A percentile compares a stretch with the other conserved stretches of the same genome.
Evolutionary conservation across 1,139 yeast genomes (phyloP).

Genomic region (Candida dubliniensis): DNA sequence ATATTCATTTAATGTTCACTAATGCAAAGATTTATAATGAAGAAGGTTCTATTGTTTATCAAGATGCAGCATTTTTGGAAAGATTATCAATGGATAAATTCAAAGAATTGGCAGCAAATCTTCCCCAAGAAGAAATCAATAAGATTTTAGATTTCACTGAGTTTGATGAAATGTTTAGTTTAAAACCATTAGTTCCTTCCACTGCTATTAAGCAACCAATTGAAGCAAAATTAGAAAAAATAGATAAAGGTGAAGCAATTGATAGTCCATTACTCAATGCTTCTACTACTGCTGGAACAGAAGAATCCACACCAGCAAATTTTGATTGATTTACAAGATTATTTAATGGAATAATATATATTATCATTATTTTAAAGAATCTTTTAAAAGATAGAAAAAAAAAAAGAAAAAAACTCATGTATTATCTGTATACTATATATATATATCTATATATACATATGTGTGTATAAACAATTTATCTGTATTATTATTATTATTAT

Average conservation of each 20-base stretch:
- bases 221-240: slow-evolving; percentile 21
- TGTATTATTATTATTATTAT: slow-evolving; percentile 1
- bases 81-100: slow-evolving; percentile 39
- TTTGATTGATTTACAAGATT: slow-evolving; percentile 8
- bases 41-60: slow-evolving; percentile 80
- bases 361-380: not conserved
- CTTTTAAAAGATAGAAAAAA: too few relatives aligned
- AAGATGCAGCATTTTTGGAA: slow-evolving; percentile 73
- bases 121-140: slow-evolving; percentile 27
- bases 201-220: slow-evolving; percentile 28
- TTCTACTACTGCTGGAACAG: slow-evolving; percentile 16
- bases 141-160: slow-evolving; percentile 44
- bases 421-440: slow-evolving; percentile 2
- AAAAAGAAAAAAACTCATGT: not conserved
- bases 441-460: slow-evolving; percentile 4
- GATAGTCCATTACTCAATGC: slow-evolving; percentile 22
- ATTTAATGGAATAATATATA: not conserved
- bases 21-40: slow-evolving; percentile 89
- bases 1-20: slow-evolving; percentile 72
- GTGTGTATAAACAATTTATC: slow-evolving; percentile 2
- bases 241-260: slow-evolving; percentile 24
- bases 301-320: slow-evolving; percentile 19
- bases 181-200: slow-evolving; percentile 37
- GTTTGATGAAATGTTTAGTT: slow-evolving; percentile 49
- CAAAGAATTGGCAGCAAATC: slow-evolving; percentile 24